A percentile compares a stretch with the other conserved stretches of the same genome.
Evolutionary conservation across 2,329 filamentous ascomycete species (phyloP).

Genomic region (Amauroascus verrucosus): DNA sequence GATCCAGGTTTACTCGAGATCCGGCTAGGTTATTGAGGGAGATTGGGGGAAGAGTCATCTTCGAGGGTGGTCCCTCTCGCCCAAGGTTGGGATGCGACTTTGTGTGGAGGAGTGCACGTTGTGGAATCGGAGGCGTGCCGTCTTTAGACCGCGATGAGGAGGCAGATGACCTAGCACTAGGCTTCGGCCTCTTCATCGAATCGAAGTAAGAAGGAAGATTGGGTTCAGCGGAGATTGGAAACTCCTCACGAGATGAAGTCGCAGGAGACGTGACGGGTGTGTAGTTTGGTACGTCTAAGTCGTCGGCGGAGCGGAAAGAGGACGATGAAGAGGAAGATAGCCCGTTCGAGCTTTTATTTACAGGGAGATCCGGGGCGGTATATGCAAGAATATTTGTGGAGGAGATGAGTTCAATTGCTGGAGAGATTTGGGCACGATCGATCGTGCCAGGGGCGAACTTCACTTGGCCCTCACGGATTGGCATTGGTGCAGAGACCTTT

Average conservation of each 20-base stretch:
- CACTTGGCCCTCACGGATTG: constrained; percentile 36
- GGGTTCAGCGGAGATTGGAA: constrained; percentile 42
- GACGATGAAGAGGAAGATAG: constrained; percentile 46
- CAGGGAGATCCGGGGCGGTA: constrained; percentile 73
- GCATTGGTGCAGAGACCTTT: constrained; percentile 37
- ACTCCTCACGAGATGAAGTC: constrained; percentile 33
- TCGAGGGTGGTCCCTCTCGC: constrained; percentile 55
- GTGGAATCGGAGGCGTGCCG: constrained; percentile 56
- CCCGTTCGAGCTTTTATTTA: constrained; percentile 27
- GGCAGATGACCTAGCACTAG: constrained; percentile 28
- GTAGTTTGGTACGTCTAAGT: constrained; percentile 35
- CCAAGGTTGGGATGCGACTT: constrained; percentile 68
- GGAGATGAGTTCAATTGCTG: constrained; percentile 74
- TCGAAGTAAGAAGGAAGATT: constrained; percentile 45
- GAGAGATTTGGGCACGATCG: constrained; percentile 57
- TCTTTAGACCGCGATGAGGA: constrained; percentile 38
- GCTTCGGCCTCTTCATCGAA: constrained; percentile 1
- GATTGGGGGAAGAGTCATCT: constrained; percentile 35
- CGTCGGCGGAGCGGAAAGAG: constrained; percentile 53
- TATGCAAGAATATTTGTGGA: constrained; percentile 96
- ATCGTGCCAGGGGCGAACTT: constrained; percentile 38
- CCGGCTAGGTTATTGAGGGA: constrained; percentile 27
- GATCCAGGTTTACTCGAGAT: constrained; percentile 23
- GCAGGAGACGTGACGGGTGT: constrained; percentile 39
- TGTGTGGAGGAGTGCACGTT: constrained; percentile 74